These are phyloP conservation scores for Podospora fimiseda DNA, from an alignment of 495 filamentous ascomycete species.

Conservation along the genomic window DNA sequence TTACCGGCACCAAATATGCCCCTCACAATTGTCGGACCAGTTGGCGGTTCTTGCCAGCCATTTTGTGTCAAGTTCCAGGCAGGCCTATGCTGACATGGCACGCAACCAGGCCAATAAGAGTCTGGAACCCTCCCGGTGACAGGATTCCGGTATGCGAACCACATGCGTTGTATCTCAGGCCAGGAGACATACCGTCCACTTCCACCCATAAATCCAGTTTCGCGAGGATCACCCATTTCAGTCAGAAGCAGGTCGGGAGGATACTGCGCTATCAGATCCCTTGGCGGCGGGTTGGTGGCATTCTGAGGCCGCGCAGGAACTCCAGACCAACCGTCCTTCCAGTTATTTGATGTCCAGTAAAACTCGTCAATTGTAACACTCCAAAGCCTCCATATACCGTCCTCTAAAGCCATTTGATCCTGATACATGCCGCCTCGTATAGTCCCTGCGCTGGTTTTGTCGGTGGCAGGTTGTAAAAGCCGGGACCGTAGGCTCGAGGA, in stretches of 20 bases:
- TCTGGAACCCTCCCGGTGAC: conserved; percentile 14
- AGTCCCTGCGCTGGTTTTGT: conserved; percentile 2
- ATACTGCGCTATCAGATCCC: conserved; percentile 6
- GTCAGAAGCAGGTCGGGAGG: conserved; percentile 6
- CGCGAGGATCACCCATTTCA: conserved; percentile 11
- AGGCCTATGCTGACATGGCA: conserved; percentile 13
- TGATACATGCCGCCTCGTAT: conserved; percentile 17
- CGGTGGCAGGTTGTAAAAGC: conserved; percentile 12
- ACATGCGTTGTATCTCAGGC: conserved; percentile 18
- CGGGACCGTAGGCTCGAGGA: conserved; percentile 13
- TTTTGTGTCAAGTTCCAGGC: conserved; percentile 11
- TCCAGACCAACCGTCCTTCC: conserved; percentile 14
- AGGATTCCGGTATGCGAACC: conserved; percentile 16
- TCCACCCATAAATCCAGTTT: conserved; percentile 17
- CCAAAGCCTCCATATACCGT: conserved; percentile 12
- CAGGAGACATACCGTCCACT: conserved; percentile 9
- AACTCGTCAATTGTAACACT: conserved; percentile 20
- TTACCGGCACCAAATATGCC: not conserved
- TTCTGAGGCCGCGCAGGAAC: conserved; percentile 4
- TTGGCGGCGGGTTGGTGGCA: conserved; percentile 3
- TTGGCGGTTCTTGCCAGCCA: conserved; percentile 17
- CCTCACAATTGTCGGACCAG: conserved; percentile 13
- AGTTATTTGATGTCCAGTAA: conserved; percentile 14
- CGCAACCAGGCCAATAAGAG: conserved; percentile 20
- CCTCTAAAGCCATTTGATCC: conserved; percentile 17